These are phyloP conservation scores for Solanum etuberosum DNA, from an alignment of 257 asterid species.

Conservation along the genomic window DNA sequence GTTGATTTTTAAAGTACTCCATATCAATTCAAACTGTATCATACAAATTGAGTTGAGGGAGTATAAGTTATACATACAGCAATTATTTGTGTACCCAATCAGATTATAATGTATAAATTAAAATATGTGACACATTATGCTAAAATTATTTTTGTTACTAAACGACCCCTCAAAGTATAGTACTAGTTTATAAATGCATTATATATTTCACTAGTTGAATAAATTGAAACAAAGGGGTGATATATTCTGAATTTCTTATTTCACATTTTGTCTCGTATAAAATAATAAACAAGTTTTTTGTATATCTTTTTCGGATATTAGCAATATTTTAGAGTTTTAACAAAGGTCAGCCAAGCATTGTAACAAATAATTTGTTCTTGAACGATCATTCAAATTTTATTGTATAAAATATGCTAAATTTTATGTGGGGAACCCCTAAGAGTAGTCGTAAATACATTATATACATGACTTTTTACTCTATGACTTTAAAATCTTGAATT, in stretches of 20 bases:
- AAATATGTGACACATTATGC: accelerated
- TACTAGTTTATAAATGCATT: too few relatives aligned
- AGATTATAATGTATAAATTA: too few relatives aligned
- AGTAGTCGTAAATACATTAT: not conserved
- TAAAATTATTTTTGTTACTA: not conserved
- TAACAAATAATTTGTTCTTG: not conserved
- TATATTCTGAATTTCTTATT: too few relatives aligned
- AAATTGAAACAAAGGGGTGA: too few relatives aligned
- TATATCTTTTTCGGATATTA: too few relatives aligned
- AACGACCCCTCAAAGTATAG: not conserved
- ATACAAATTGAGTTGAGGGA: not conserved
- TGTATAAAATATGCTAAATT: too few relatives aligned
- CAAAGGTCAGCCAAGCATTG: not conserved
- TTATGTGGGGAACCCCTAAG: accelerated
- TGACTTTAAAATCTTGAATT: not conserved
- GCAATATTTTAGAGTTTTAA: too few relatives aligned
- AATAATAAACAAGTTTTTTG: too few relatives aligned
- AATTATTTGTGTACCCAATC: not conserved
- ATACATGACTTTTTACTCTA: accelerated
- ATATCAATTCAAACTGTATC: not conserved
- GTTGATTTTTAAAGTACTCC: not conserved
- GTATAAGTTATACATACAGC: not conserved
- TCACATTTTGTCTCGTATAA: too few relatives aligned
- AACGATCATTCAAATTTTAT: not conserved
- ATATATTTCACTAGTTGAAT: too few relatives aligned